A percentile compares a stretch with the other conserved stretches of the same genome.
Evolutionary conservation across 108 stramenopile genomes (phyloP).

Genomic region (Pseudonitzschia pungens): DNA sequence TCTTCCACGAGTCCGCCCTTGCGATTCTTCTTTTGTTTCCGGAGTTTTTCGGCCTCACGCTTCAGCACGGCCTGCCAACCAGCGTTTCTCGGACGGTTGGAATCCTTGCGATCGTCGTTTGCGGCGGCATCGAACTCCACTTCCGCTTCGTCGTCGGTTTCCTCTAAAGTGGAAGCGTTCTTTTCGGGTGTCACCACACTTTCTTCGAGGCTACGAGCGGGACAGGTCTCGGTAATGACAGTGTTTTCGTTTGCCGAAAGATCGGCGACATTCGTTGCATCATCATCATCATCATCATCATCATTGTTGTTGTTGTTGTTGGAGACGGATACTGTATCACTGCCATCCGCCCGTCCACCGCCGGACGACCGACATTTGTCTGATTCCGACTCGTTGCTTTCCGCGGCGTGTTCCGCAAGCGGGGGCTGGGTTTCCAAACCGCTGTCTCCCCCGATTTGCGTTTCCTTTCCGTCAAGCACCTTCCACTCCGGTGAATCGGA

Average conservation of each 20-base stretch:
- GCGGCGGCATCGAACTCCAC: conserved; percentile 20
- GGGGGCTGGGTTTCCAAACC: background rate
- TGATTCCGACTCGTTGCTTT: background rate
- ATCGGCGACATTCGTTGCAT: background rate
- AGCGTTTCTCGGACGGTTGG: conserved; percentile 51
- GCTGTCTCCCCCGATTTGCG: background rate
- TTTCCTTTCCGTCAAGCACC: background rate
- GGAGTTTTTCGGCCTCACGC: conserved; percentile 69
- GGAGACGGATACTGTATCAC: background rate
- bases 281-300: too few species aligned
- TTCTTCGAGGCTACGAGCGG: conserved; percentile 1
- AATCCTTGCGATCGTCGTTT: background rate
- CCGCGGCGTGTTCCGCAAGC: background rate
- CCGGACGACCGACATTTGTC: background rate
- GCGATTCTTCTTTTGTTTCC: conserved; percentile 61
- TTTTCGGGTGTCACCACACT: conserved; percentile 10
- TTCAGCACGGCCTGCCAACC: conserved; percentile 78
- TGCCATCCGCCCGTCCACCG: background rate
- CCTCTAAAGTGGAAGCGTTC: background rate
- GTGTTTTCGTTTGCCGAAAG: background rate
- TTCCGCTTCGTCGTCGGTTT: conserved; percentile 39
- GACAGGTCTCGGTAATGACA: background rate
- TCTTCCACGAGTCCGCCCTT: conserved; percentile 69
- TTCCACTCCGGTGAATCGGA: too few species aligned
- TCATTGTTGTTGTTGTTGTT: background rate